Base-by-base conservation (phyloP, 2,329 filamentous ascomycete genomes). In the Alternaria novae-zelandiae region DNA sequence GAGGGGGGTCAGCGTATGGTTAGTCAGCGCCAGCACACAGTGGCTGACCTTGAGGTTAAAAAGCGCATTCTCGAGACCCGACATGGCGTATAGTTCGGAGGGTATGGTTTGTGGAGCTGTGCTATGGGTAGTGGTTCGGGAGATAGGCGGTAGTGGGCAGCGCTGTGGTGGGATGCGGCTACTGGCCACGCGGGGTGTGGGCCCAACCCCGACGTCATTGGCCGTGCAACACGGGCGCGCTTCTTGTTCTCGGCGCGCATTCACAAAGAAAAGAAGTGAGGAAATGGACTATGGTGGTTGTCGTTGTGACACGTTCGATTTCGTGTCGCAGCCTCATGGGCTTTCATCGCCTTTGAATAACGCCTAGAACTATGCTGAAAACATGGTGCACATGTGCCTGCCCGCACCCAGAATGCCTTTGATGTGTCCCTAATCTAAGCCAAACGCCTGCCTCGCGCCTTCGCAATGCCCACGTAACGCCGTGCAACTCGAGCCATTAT, bases 61-160 rank as follows among this genome's bases (percentile, higher is more conserved):
- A 44, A 88, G 83, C 23, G 86, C 86, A 74, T 88, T 88, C 75
- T 88, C 86, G 60, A 88, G 83, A 64, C 87, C 86, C 30, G 87
- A 88, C 87, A 88, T 88, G 61, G 53, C 74, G 70, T 45, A 36
- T 41, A 46, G 21, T 5, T 56, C 25, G 53, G 46, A 50, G 23
- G 53, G 64, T 66, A 57, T 65, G 45, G 50, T 43, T 45, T 30
- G 67, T 59, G 50, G 21, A 25, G 59, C 13, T 36, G 63, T 61
- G 61, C 49, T 53, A 62, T 55, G 67, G 26, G 57, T 30, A 57
- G 63, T 45, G 15, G 58, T 61, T 51, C 66, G 66, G 57, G 58
- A 63, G 67, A 68, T 63, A 59, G 65, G 65, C 57, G 63, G 57
- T 51, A 59, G 53, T 57, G 49, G 30, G 30, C 49, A 56, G 21